Base-by-base conservation (phyloP, 2,329 filamentous ascomycete genomes). In the Cladosporium velox region DNA sequence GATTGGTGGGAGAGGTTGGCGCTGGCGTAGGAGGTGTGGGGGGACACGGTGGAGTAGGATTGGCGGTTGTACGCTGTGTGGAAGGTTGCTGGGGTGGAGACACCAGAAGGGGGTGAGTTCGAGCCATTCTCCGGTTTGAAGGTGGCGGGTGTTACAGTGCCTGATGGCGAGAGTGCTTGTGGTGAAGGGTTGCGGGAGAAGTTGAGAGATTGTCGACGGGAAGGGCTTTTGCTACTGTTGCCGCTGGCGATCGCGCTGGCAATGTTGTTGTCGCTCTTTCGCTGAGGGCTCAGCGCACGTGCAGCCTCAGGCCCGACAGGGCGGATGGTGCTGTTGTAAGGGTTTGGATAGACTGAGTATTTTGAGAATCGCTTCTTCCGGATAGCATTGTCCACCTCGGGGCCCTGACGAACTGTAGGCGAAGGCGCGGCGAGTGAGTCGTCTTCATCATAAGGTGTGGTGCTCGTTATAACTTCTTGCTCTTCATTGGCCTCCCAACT, bases 391-490 rank as follows among this genome's bases (percentile, higher is more conserved):
- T 65, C 63, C 12, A 44, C 30, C n/a, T 65, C 54, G 15, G 32
- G 30, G 21, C 63, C 63, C 15, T 65, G 63, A 1, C 38, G 54
- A 28, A 65, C 41, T 30, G 63, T 65, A 28, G 63, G 63, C 10
- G 63, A 51, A 34, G 63, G 63, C 26, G 63, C 63, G 26, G 63
- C 63, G 1, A 65, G 54, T 44, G 54, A 28, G 28, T 65, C 63
- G 47, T 66, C 65, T 44, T 65, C 64, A 5, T 64, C 49, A 35
- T 64, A 21, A 24, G 28, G 34, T n/a, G 54, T 51, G 4, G 59
- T 35, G 18, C 65, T 59, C 6, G 59, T 66, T 35, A 66, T 66
- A 14, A 66, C 28, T 47, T 66, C 65, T 28, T 66, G 59, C 15
- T 47, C 65, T 10, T 66, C 65, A 49, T 63, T 49, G 12, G 35